These are phyloP conservation scores for Magnolia changhungtana DNA, from an alignment of 164 flowering plant species.

Conservation along the genomic window DNA sequence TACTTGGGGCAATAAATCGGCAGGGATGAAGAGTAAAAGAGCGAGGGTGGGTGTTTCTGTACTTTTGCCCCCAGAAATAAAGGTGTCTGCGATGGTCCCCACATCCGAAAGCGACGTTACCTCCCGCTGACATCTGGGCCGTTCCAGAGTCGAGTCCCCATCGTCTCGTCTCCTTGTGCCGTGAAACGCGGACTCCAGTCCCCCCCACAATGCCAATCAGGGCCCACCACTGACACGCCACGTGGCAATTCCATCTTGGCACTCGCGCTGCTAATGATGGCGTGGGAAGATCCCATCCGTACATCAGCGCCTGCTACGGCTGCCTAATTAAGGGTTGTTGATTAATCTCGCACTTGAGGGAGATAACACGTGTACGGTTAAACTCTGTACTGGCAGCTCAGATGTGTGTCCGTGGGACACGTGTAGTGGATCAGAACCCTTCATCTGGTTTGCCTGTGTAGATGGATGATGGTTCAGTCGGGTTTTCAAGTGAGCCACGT, in stretches of 20 bases:
- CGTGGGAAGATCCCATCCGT: slow-evolving; percentile 6
- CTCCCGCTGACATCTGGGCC: slow-evolving; percentile 48
- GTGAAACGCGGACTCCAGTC: slow-evolving; percentile 63
- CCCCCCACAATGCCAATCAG: slow-evolving; percentile 3
- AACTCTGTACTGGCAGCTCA: too few species aligned
- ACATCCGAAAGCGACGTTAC: slow-evolving; percentile 46
- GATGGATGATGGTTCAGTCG: too few species aligned
- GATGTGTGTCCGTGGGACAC: too few species aligned
- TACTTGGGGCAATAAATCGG: background rate
- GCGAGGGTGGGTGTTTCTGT: background rate
- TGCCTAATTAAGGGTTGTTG: too few species aligned
- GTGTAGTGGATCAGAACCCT: too few species aligned
- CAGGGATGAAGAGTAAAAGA: background rate
- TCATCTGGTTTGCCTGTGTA: too few species aligned
- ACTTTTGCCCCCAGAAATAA: slow-evolving; percentile 2
- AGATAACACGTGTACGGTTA: too few species aligned
- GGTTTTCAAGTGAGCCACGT: too few species aligned
- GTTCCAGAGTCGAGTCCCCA: slow-evolving; percentile 44
- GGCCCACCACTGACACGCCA: slow-evolving; percentile 14
- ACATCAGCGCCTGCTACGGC: background rate
- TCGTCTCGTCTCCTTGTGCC: slow-evolving; percentile 62
- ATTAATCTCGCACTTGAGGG: too few species aligned
- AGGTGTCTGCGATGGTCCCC: background rate
- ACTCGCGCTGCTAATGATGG: slow-evolving; percentile 14
- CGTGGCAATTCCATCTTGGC: background rate